Evolutionary conservation across 345 rosid species (phyloP), one percentile per base, ranked within the genome.

Genomic region (Limnanthes douglasii): DNA sequence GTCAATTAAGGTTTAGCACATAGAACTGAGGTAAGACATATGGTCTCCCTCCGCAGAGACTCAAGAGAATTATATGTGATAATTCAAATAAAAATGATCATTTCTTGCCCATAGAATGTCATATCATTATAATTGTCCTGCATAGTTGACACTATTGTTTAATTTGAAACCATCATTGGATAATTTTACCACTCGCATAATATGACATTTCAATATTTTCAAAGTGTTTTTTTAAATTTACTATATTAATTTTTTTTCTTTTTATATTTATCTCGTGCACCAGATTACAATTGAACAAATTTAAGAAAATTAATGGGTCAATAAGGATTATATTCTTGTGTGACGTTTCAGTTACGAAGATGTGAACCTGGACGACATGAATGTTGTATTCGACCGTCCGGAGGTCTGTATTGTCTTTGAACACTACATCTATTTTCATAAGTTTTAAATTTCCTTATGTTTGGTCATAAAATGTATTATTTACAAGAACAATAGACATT

Each of bases 351-450:
- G 79, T 41, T 69, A 72, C 5, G 97, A 88, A 66, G 81, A 83
- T 51, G 93, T 90, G 40, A 76, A 90, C 57, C 60, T 90, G 49
- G 98, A 90, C 66, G 95, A 90, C 55, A 65, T 83, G 46, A 70
- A 90, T 70, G 94, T 93, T 25, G 81, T 69, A 49, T 90, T 79
- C 53, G 80, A 76, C 59, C 83, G 79, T 50, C 77, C 81, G 0
- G 98, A 74, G 92, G 93, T 88, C 55, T 11, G 70, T 53, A 37
- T 52, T 50, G 57, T 35, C 42, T 39, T 43, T 31, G 9, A 16
- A 40, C n/a, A n/a, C 9, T 41, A 9, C n/a, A n/a, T 21, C 24
- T 21, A 15, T 41, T 23, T 29, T 33, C 43, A 34, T 6, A 7
- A 15, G 29, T 29, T 34, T 28, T 41, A 16, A 5, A 17, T 7